Base-by-base conservation (phyloP, 441 rosid genomes). In the Populus hybrid region DNA sequence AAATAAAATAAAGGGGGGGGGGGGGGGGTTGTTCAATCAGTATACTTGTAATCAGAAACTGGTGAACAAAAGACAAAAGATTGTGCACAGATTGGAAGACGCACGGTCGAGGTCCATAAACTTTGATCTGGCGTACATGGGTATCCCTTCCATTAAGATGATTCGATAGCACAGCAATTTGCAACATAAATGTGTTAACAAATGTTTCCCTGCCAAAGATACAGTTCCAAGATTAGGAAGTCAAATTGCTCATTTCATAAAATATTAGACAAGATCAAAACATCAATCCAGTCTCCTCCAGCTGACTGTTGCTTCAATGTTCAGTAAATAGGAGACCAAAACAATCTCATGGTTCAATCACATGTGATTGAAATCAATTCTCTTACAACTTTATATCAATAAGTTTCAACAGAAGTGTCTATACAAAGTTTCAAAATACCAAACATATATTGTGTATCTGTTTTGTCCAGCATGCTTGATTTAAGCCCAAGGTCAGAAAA, bases 101-200 rank as follows among this genome's bases (percentile, higher is more conserved):
- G 12, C 76, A 92, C 94, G 85, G 91, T 82, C 89, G 88, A 79
- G 99, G 98, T 35, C 93, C 97, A 50, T 93, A 95, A 79, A 95
- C 90, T 90, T 91, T 94, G 90, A 95, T 91, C 87, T 95, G 99
- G 72, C 93, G 91, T 57, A 94, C 83, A 82, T 92, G 98, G 76
- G 97, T 92, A 84, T 95, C 97, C 83, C 95, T 88, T 77, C 99
- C 97, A 5, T 90, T 94, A 8, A 91, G 92, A 73, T 91, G 97
- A 84, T 94, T 95, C 10, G 92, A 92, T 76, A 91, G 79, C 69
- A 92, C 86, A 12, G 89, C 92, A 74, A 94, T 89, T 87, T 92
- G 98, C 75, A 94, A 76, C 97, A 94, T 94, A 74, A 91, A 94
- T 57, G 97, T 88, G 73, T 89, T 91, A 76, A 94, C 92, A 73